phyloP scores from a whole-genome alignment of 306 rosid species.

The apple (Malus domestica) region ASM211411v1 NC_041803.1:52997001-52997500 shows the following conservation, averaged over 20 bases:
- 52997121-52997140: slow-evolving; percentile 76
- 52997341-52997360: neutral
- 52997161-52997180: slow-evolving; percentile 22
- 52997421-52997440: neutral
- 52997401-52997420: neutral
- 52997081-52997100: slow-evolving; percentile 24
- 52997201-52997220: slow-evolving; percentile 29
- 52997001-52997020: slow-evolving; percentile 43
- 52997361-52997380: neutral
- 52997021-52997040: slow-evolving; percentile 34
- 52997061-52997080: slow-evolving; percentile 25
- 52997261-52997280: slow-evolving; percentile 57
- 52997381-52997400: neutral
- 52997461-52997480: neutral
- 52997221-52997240: slow-evolving; percentile 41
- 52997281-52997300: slow-evolving; percentile 32
- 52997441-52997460: neutral
- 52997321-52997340: slow-evolving; percentile 54
- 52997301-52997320: slow-evolving; percentile 38
- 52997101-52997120: slow-evolving; percentile 35
- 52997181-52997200: slow-evolving; percentile 23
- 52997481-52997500: neutral
- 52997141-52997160: slow-evolving; percentile 36
- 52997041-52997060: slow-evolving; percentile 30
- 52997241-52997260: slow-evolving; percentile 82